These are phyloP conservation scores for Penstemon davidsonii DNA, from an alignment of 257 asterid genomes.

Conservation along the genomic window DNA sequence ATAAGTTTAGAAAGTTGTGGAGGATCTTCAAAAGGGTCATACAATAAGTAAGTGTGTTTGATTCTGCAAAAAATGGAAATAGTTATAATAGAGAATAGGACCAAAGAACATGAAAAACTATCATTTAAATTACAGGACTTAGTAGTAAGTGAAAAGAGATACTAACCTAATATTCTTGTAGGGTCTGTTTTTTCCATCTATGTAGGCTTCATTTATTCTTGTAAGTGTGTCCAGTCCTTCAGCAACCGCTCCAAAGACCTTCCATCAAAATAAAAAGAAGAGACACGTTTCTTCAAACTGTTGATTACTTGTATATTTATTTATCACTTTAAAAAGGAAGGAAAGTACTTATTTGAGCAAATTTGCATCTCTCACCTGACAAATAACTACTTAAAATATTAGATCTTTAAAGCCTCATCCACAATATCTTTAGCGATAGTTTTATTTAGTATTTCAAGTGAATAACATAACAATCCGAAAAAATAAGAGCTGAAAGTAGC, in stretches of 20 bases:
- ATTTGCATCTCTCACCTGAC: constrained; percentile 1
- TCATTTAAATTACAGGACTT: constrained; percentile 9
- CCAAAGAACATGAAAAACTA: neutral
- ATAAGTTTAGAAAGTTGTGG: constrained; percentile 62
- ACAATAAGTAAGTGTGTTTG: constrained; percentile 85
- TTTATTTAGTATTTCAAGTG: no score
- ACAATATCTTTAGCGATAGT: no score
- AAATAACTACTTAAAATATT: no score
- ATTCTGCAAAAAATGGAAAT: constrained; percentile 48
- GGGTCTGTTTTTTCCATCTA: constrained; percentile 74
- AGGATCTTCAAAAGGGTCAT: constrained; percentile 96
- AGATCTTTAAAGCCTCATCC: no score
- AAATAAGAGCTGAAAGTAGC: no score
- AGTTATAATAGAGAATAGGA: constrained; percentile 23
- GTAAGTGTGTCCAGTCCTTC: constrained; percentile 87
- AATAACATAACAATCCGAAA: no score
- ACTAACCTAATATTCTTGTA: constrained; percentile 78
- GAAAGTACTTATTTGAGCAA: neutral
- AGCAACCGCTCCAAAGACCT: constrained; percentile 96
- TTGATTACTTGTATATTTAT: neutral
- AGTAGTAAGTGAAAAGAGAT: constrained; percentile 22
- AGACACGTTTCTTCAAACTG: neutral
- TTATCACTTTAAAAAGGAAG: constrained; percentile 1
- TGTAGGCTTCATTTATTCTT: constrained; percentile 88
- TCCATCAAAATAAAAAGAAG: constrained; percentile 2